Evolutionary conservation across 139 green algal species (phyloP).

Genomic region (Coelastrella sp.): DNA sequence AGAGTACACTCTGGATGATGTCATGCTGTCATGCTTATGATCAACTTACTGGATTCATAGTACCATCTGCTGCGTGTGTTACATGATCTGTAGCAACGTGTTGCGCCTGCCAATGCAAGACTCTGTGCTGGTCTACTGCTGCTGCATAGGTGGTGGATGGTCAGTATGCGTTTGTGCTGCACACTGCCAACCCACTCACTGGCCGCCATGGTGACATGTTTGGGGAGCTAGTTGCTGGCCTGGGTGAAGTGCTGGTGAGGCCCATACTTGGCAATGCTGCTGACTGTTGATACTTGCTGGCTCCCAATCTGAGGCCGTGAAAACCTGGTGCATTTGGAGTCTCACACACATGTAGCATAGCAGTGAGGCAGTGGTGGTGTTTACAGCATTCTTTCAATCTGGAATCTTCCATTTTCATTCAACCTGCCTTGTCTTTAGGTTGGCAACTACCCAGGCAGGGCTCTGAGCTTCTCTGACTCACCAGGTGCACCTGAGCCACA

Average conservation of each 20-base stretch:
- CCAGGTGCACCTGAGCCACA: neutral
- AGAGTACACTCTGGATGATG: neutral
- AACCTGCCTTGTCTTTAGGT: conserved; percentile 49
- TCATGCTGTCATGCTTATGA: neutral
- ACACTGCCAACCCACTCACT: conserved; percentile 89
- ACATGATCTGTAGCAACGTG: neutral
- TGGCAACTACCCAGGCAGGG: conserved; percentile 81
- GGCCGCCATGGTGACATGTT: conserved; percentile 60
- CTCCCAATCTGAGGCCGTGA: no score
- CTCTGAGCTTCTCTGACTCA: conserved; percentile 23
- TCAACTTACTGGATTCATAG: no score
- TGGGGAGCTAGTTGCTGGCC: conserved; percentile 86
- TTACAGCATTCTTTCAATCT: no score
- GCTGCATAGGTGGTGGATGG: conserved; percentile 71
- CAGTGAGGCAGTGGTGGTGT: no score
- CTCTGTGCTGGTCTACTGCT: no score
- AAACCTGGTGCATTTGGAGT: no score
- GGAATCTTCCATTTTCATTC: no score
- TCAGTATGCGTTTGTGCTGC: conserved; percentile 94
- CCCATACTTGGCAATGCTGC: neutral
- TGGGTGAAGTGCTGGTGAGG: conserved; percentile 81
- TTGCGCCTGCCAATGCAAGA: no score
- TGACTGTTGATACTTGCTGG: no score
- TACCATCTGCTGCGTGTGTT: no score
- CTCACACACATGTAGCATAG: no score